A percentile compares a stretch with the other conserved stretches of the same genome.
These are phyloP conservation scores for Daucus carota DNA, from an alignment of 129 eudicot species.

Conservation along the genomic window DNA sequence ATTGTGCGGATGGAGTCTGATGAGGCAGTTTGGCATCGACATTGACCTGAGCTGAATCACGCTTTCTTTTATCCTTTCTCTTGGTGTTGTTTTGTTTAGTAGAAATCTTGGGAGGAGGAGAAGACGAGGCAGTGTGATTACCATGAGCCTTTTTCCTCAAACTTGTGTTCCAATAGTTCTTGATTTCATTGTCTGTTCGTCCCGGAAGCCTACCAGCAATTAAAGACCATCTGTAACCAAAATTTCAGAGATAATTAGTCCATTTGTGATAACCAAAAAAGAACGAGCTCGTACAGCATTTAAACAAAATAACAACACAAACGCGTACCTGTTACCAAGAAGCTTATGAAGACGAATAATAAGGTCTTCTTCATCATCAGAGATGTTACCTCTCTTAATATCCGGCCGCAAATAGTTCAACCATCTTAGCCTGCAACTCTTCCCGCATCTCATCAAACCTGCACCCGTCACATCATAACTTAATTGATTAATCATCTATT, in stretches of 20 bases:
- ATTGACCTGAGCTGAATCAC: neutral
- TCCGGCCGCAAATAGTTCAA: constrained; percentile 51
- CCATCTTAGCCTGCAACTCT: constrained; percentile 53
- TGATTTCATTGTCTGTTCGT: constrained; percentile 47
- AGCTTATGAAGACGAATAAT: constrained; percentile 51
- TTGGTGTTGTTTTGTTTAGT: neutral
- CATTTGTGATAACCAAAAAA: neutral
- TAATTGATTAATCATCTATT: too few relatives aligned
- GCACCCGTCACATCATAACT: neutral
- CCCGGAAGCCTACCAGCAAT: constrained; percentile 29
- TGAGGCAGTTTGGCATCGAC: neutral
- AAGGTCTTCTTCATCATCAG: constrained; percentile 50
- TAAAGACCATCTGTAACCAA: constrained; percentile 34
- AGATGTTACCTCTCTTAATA: constrained; percentile 49
- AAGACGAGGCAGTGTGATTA: neutral
- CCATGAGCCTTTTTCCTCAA: constrained; percentile 31
- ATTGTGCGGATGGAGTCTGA: neutral
- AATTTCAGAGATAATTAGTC: neutral
- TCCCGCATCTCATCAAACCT: constrained; percentile 16
- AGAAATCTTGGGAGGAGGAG: neutral
- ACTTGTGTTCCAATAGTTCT: constrained; percentile 45
- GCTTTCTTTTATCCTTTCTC: constrained; percentile 9
- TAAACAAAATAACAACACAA: too few relatives aligned
- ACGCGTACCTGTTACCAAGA: constrained; percentile 40
- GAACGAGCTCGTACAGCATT: too few relatives aligned